Conservation (phyloP, 306 rosid genomes). For the Glycyrrhiza uralensis region DNA sequence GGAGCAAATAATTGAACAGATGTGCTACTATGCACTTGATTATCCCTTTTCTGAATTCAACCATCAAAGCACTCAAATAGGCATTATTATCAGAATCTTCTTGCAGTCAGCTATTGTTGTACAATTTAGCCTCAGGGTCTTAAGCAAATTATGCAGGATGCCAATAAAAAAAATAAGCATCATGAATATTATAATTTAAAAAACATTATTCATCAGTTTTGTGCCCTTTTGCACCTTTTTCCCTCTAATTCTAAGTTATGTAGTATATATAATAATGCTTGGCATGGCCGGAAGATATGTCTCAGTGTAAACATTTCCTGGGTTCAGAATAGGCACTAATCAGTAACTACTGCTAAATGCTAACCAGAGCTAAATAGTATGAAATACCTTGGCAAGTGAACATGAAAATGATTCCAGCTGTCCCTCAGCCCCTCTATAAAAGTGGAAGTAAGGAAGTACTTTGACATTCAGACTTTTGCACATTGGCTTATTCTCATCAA, state of each 20-base stretch:
- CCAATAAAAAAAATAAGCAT: not conserved
- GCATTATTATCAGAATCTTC: not conserved
- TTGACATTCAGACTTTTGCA: conserved; percentile 92
- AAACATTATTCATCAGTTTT: not conserved
- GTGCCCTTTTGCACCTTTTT: not conserved
- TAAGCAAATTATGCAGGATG: conserved; percentile 1
- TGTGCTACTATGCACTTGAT: not conserved
- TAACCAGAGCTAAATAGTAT: conserved; percentile 10
- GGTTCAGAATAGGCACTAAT: conserved; percentile 1
- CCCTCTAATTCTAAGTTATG: not conserved
- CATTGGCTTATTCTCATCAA: conserved; percentile 98
- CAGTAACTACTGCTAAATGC: not conserved
- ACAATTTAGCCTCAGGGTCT: not conserved
- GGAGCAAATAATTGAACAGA: not conserved
- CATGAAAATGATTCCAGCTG: conserved; percentile 92
- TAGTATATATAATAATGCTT: not conserved
- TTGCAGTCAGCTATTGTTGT: not conserved
- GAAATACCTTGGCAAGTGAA: conserved; percentile 91
- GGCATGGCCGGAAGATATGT: conserved; percentile 6
- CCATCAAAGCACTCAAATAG: not conserved
- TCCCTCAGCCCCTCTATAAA: conserved; percentile 94
- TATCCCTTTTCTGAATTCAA: not conserved
- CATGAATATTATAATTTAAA: not conserved
- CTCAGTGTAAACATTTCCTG: not conserved
- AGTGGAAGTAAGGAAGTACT: conserved; percentile 98